A percentile compares a stretch with the other conserved stretches of the same genome.
phyloP scores from a whole-genome alignment of 202 grass and related monocot species.

The Musa balbisiana region DNA sequence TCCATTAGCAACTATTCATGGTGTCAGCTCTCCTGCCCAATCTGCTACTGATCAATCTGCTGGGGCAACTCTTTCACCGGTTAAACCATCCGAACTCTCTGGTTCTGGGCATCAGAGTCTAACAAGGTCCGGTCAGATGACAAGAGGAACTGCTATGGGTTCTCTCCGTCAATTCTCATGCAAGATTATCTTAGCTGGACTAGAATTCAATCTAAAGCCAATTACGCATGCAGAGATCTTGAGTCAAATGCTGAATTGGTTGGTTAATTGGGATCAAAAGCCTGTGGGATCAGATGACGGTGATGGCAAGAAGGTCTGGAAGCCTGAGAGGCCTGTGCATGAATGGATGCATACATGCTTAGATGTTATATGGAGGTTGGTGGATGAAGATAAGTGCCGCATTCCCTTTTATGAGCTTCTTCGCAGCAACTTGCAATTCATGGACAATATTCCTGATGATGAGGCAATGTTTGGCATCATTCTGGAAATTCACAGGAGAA shows the following conservation, averaged over 20 bases:
- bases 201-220: slow-evolving; percentile 72
- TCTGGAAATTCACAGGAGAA: slow-evolving; percentile 93
- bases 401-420: slow-evolving; percentile 95
- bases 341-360: slow-evolving; percentile 94
- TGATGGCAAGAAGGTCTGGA: slow-evolving; percentile 34
- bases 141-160: slow-evolving; percentile 40
- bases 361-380: slow-evolving; percentile 85
- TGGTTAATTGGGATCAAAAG: slow-evolving; percentile 81
- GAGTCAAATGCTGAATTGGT: slow-evolving; percentile 74
- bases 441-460: slow-evolving; percentile 91
- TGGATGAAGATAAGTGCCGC: slow-evolving; percentile 75
- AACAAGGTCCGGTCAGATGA: slow-evolving; percentile 38
- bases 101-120: slow-evolving; percentile 38
- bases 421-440: slow-evolving; percentile 71
- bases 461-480: slow-evolving; percentile 86
- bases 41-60: slow-evolving; percentile 72
- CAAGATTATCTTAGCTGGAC: slow-evolving; percentile 67
- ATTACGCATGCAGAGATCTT: slow-evolving; percentile 77
- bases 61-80: slow-evolving; percentile 55
- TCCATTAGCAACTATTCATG: slow-evolving; percentile 62
- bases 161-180: slow-evolving; percentile 72
- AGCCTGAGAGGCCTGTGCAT: slow-evolving; percentile 69
- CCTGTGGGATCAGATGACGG: slow-evolving; percentile 34
- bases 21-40: slow-evolving; percentile 82
- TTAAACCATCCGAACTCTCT: slow-evolving; percentile 57